Evolutionary conservation across 345 rosid genomes (phyloP).

Genomic region (Dimocarpus longan): DNA sequence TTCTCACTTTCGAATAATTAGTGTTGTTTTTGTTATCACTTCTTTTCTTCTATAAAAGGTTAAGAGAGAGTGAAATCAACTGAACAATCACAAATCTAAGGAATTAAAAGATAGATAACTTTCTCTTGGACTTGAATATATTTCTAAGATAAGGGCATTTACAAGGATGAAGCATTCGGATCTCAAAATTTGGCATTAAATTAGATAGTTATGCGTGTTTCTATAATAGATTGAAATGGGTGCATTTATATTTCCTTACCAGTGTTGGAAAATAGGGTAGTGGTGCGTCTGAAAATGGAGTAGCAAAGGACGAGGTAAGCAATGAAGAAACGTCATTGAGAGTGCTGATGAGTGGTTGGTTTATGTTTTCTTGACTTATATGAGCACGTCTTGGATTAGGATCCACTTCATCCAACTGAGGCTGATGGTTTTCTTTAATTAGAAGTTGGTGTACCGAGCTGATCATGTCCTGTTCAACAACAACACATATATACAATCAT

Average conservation of each 20-base stretch:
- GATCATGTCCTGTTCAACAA: conserved; percentile 1
- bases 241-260: not conserved
- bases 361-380: not conserved
- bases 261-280: not conserved
- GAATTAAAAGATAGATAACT: too few relatives aligned
- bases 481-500: not conserved
- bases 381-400: not conserved
- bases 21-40: too few relatives aligned
- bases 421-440: not conserved
- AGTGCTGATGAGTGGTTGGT: not conserved
- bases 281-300: not conserved
- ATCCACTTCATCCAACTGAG: not conserved
- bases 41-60: too few relatives aligned
- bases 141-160: too few relatives aligned
- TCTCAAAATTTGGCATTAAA: too few relatives aligned
- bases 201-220: too few relatives aligned
- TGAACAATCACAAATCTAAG: too few relatives aligned
- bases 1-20: too few relatives aligned
- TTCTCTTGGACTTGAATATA: too few relatives aligned
- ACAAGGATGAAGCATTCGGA: too few relatives aligned
- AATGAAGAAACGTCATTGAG: not conserved
- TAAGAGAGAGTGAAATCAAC: too few relatives aligned
- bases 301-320: not conserved
- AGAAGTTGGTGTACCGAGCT: not conserved
- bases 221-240: not conserved